phyloP scores from a whole-genome alignment of 208 protist species.

The Acanthamoeba pearcei region DNA sequence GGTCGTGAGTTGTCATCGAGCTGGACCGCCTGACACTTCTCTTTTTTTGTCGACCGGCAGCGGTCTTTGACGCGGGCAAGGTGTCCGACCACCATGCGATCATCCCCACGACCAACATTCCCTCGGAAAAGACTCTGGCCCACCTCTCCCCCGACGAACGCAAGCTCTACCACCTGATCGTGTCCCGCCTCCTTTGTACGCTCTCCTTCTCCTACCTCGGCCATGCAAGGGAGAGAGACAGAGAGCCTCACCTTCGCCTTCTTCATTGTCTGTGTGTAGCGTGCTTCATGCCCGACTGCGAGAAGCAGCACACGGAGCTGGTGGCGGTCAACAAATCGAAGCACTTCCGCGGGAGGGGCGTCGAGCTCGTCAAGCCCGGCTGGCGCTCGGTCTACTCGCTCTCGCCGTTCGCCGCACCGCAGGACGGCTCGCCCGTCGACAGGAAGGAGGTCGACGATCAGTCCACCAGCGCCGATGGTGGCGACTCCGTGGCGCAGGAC shows the following conservation, averaged over 20 bases:
- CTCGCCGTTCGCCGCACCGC: not conserved
- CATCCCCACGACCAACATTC: constrained; percentile 63
- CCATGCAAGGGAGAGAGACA: not conserved
- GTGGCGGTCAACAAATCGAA: constrained; percentile 53
- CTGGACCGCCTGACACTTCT: not conserved
- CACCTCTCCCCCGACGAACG: constrained; percentile 44
- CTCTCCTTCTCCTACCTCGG: not conserved
- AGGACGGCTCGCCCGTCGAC: not conserved
- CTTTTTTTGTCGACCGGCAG: constrained; percentile 2
- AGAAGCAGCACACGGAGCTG: constrained; percentile 69
- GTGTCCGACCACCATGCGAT: constrained; percentile 73
- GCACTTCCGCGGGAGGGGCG: constrained; percentile 25
- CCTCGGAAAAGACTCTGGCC: constrained; percentile 19
- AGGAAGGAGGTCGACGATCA: not conserved
- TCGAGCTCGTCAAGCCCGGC: constrained; percentile 46
- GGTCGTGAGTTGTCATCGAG: not conserved
- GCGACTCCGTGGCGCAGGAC: not conserved
- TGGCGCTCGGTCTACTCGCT: constrained; percentile 55
- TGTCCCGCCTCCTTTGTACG: constrained; percentile 48
- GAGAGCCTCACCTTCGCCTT: not conserved
- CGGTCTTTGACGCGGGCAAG: constrained; percentile 62
- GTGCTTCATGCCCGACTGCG: constrained; percentile 72
- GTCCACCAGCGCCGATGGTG: not conserved
- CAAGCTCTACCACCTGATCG: constrained; percentile 59
- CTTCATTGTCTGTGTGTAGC: not conserved